A percentile compares a stretch with the other conserved stretches of the same genome.
phyloP scores from a whole-genome alignment of 257 asterid genomes.

The Cruciata laevipes region DNA sequence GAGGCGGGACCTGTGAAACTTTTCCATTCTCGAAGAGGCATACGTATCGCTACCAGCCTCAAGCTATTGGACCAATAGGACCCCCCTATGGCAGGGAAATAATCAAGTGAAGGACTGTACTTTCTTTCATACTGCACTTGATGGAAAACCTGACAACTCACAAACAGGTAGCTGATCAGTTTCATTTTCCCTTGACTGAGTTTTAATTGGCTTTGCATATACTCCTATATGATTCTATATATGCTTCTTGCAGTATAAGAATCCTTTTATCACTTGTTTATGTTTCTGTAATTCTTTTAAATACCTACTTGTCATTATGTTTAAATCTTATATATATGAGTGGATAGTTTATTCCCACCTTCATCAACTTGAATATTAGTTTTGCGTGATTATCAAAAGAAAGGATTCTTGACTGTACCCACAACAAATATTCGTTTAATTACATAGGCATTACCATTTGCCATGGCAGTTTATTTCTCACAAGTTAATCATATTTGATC shows the following conservation, averaged over 20 bases:
- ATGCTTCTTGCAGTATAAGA: slow-evolving; percentile 17
- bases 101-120: slow-evolving; percentile 33
- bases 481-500: not conserved
- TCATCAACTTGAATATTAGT: slow-evolving; percentile 1
- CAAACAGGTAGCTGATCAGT: slow-evolving; percentile 16
- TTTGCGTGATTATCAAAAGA: not conserved
- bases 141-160: slow-evolving; percentile 33
- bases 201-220: slow-evolving; percentile 29
- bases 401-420: not conserved
- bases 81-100: slow-evolving; percentile 26
- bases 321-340: not conserved
- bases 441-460: not conserved
- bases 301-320: slow-evolving; percentile 9
- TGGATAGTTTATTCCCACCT: not conserved
- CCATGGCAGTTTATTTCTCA: not conserved
- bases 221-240: slow-evolving; percentile 27
- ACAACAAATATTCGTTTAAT: not conserved
- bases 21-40: slow-evolving; percentile 37
- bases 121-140: slow-evolving; percentile 36
- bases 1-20: slow-evolving; percentile 30
- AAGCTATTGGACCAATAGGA: slow-evolving; percentile 25
- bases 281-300: slow-evolving; percentile 14
- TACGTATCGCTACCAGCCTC: slow-evolving; percentile 31
- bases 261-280: slow-evolving; percentile 17
- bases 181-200: slow-evolving; percentile 28